phyloP scores from a whole-genome alignment of 371 early-diverging fungal genomes.

The Dentiscutata heterogama region DNA sequence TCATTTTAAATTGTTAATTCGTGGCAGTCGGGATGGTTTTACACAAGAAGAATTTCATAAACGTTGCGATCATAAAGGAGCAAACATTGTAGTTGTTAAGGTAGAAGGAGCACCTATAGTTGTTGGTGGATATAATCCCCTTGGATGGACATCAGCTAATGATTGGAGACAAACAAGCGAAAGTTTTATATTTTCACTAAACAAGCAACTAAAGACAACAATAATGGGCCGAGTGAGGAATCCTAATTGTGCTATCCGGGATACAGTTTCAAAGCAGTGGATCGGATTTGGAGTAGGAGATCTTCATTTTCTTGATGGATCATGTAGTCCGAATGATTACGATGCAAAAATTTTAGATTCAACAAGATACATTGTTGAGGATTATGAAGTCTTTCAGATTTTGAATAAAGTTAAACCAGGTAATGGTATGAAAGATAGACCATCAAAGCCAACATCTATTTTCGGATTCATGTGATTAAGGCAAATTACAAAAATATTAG shows the following conservation, averaged over 20 bases:
- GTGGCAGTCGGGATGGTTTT: constrained; percentile 32
- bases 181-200: constrained; percentile 41
- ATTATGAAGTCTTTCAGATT: constrained; percentile 43
- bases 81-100: constrained; percentile 26
- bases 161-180: constrained; percentile 1
- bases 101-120: neutral
- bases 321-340: constrained; percentile 11
- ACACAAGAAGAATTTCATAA: constrained; percentile 29
- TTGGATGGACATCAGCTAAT: constrained; percentile 5
- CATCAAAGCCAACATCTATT: too few relatives aligned
- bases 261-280: neutral
- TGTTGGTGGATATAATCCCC: constrained; percentile 33
- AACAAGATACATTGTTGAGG: neutral
- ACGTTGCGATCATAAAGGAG: constrained; percentile 32
- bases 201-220: neutral
- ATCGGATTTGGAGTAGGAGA: constrained; percentile 38
- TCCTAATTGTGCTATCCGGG: constrained; percentile 8
- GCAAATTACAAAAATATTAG: too few relatives aligned
- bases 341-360: constrained; percentile 13
- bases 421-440: neutral
- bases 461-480: too few relatives aligned
- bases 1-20: constrained; percentile 29
- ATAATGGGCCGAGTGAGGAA: constrained; percentile 32
- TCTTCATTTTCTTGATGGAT: constrained; percentile 8
- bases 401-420: neutral